phyloP scores from a whole-genome alignment of 139 green algal genomes.

The Auxenochlorella pyrenoidosa region DNA sequence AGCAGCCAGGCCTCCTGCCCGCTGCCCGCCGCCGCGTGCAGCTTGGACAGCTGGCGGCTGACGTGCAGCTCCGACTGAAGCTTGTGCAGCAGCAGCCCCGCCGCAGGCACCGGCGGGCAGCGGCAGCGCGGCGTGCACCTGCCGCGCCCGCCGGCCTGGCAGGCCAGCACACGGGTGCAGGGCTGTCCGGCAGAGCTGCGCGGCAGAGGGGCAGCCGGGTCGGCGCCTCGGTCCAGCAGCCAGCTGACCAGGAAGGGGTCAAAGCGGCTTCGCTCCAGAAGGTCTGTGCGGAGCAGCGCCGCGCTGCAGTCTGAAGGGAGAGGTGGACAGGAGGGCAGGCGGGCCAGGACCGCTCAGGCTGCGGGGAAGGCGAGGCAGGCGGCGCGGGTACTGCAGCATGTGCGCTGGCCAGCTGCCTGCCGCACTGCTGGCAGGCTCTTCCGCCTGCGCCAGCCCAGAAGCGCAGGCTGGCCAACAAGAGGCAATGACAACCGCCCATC shows the following conservation, averaged over 20 bases:
- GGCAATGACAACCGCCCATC: neutral
- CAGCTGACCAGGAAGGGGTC: conserved; percentile 9
- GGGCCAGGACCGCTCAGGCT: too few relatives aligned
- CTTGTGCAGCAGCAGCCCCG: conserved; percentile 1
- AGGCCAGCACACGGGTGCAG: neutral
- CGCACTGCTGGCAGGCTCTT: too few relatives aligned
- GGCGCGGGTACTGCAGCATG: too few relatives aligned
- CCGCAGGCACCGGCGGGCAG: neutral
- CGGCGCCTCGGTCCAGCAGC: conserved; percentile 13
- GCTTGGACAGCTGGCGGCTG: conserved; percentile 15
- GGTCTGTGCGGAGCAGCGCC: neutral
- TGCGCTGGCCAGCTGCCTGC: too few relatives aligned
- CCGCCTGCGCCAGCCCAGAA: too few relatives aligned
- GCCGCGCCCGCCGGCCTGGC: neutral
- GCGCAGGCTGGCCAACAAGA: too few relatives aligned
- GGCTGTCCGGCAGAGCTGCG: neutral
- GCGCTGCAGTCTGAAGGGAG: neutral
- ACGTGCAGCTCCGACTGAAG: neutral
- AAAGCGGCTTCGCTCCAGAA: conserved; percentile 12
- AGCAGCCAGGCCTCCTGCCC: conserved; percentile 23
- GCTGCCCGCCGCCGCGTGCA: neutral
- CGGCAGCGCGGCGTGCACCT: neutral
- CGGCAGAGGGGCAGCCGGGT: neutral
- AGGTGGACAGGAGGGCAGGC: neutral
- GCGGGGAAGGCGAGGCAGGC: too few relatives aligned